Evolutionary conservation across 345 rosid genomes (phyloP), one percentile per base, ranked within the genome.

Genomic region (Lumnitzera littorea): DNA sequence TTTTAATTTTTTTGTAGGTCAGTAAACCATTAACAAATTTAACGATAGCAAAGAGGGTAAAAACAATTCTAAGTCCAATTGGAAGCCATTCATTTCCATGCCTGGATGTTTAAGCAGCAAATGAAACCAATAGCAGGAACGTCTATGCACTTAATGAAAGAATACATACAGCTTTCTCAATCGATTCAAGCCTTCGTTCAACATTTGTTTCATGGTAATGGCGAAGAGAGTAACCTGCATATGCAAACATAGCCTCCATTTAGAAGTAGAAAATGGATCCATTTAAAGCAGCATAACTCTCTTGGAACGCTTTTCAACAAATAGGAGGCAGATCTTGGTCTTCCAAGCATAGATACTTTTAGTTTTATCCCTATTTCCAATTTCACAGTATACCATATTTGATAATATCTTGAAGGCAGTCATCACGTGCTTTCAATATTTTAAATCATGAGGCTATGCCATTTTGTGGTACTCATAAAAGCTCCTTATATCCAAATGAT

Each of bases 101-200:
- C 24, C 15, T 53, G 29, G 1, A 24, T 23, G 7, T 23, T 10
- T 24, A 24, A 23, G 12, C 20, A 16, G 29, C 24, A 6, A 53
- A 31, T 11, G 24, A 53, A 20, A 53, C 14, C 27, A 53, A 24
- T 2, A 24, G 55, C 17, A 16, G 29, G 13, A 53, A 53, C 10
- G 25, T 16, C 3, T 16, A 13, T 25, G 12, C 20, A 16, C 24
- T 53, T 5, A 23, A 46, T 11, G n/a, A 52, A 62, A 48, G 61
- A 59, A 55, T 36, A 78, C 87, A 76, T 63, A 86, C 94, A 66
- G 85, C 84, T 43, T 65, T 78, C 58, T 86, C 94, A 70, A 86
- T 84, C 0, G 89, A 82, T 63, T 82, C 84, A 36, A 86, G 94
- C 73, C 86, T 76, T 69, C 70, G 78, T 63, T 84, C 80, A 63